Evolutionary conservation across 2,329 filamentous ascomycete species (phyloP).

Genomic region (Emmonsiellopsis sp.): DNA sequence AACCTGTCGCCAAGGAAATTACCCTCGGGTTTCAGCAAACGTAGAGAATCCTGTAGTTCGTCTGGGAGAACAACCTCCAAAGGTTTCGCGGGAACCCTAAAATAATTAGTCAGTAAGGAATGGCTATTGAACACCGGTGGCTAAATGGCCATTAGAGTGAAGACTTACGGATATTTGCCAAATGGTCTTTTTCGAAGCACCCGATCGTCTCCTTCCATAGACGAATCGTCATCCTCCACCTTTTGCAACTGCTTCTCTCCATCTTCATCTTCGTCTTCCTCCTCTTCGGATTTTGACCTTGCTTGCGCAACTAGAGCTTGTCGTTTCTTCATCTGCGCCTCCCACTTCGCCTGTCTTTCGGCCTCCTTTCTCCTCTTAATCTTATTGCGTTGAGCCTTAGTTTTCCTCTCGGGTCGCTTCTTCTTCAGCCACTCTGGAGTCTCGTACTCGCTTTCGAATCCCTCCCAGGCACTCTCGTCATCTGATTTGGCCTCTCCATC

Average conservation of each 20-base stretch:
- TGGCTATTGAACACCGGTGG: no score
- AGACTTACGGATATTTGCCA: slow-evolving; percentile 49
- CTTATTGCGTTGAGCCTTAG: slow-evolving; percentile 75
- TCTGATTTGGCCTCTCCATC: slow-evolving; percentile 69
- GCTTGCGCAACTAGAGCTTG: slow-evolving; percentile 63
- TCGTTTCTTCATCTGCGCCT: slow-evolving; percentile 63
- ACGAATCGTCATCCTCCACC: slow-evolving; percentile 25
- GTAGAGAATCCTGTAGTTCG: slow-evolving; percentile 71
- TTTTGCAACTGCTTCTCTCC: slow-evolving; percentile 23
- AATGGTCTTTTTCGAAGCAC: slow-evolving; percentile 63
- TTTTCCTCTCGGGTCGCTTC: slow-evolving; percentile 78
- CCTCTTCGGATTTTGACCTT: slow-evolving; percentile 54
- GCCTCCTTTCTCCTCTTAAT: slow-evolving; percentile 82
- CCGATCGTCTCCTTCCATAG: slow-evolving; percentile 51
- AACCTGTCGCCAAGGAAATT: slow-evolving; percentile 89
- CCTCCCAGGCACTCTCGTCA: slow-evolving; percentile 87
- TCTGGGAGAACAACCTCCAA: slow-evolving; percentile 75
- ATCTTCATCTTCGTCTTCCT: slow-evolving; percentile 43
- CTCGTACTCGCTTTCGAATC: slow-evolving; percentile 70
- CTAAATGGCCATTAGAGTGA: no score
- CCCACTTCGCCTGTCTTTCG: slow-evolving; percentile 66
- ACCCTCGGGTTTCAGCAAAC: slow-evolving; percentile 86
- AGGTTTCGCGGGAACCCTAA: slow-evolving; percentile 57
- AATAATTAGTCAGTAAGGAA: background rate
- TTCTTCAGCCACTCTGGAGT: slow-evolving; percentile 54